Percentiles rank a stretch among this genome's conserved stretches.
phyloP scores from a whole-genome alignment of 129 eudicot species.

The Dittrichia graveolens region DNA sequence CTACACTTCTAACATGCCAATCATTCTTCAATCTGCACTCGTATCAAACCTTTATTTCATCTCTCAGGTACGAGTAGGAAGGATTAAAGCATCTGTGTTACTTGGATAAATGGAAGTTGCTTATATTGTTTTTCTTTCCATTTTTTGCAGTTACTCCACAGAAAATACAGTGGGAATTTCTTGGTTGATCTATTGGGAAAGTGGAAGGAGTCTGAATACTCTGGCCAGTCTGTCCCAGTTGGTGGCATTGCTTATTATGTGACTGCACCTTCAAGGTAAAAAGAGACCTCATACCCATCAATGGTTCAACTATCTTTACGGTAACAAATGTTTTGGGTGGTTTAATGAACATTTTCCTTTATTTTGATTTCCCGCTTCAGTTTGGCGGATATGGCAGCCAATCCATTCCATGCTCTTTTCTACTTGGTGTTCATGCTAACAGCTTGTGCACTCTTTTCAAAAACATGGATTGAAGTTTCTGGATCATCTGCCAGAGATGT shows the following conservation, averaged over 20 bases:
- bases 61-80: constrained; percentile 59
- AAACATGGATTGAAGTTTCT: constrained; percentile 74
- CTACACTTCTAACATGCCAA: constrained; percentile 93
- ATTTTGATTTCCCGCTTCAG: constrained; percentile 36
- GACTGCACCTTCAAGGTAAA: constrained; percentile 76
- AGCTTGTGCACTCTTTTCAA: constrained; percentile 67
- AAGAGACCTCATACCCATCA: background rate
- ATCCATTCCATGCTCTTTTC: constrained; percentile 68
- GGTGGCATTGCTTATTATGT: constrained; percentile 78
- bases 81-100: background rate
- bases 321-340: background rate
- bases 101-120: background rate
- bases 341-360: background rate
- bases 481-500: constrained; percentile 74
- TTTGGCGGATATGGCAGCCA: constrained; percentile 69
- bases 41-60: constrained; percentile 84
- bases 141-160: constrained; percentile 57
- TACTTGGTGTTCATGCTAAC: constrained; percentile 66
- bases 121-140: background rate
- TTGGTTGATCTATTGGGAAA: constrained; percentile 74
- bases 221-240: constrained; percentile 65
- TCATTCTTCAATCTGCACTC: constrained; percentile 85
- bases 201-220: constrained; percentile 84
- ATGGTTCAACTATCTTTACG: too few species aligned
- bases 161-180: constrained; percentile 71